These are phyloP conservation scores for Russula brevipes DNA, from an alignment of 768 basidiomycete genomes.

Conservation along the genomic window DNA sequence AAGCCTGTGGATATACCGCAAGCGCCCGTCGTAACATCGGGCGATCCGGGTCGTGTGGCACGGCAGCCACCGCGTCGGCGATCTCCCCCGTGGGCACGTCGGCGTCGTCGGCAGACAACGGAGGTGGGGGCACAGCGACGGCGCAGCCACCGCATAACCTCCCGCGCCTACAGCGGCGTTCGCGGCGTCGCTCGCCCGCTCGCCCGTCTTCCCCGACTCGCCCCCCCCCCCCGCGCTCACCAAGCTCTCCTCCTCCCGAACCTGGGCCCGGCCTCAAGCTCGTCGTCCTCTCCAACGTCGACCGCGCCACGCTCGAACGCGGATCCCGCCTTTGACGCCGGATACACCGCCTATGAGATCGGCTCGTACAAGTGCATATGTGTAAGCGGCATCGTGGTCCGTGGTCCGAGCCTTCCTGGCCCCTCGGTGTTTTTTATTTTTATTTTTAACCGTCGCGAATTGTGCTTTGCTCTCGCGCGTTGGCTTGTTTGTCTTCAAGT, in stretches of 20 bases:
- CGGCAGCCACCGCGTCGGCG: neutral
- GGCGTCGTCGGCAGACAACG: neutral
- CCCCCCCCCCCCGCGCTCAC: slow-evolving; percentile 54
- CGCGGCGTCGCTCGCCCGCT: slow-evolving; percentile 53
- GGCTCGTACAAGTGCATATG: slow-evolving; percentile 66
- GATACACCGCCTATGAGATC: slow-evolving; percentile 68
- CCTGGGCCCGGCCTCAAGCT: slow-evolving; percentile 50
- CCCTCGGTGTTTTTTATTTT: neutral
- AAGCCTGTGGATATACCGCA: neutral
- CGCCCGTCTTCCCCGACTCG: slow-evolving; percentile 67
- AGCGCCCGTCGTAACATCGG: neutral
- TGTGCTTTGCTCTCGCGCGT: too few relatives aligned
- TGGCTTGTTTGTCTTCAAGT: too few relatives aligned
- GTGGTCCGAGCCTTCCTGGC: too few relatives aligned
- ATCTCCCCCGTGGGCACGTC: neutral
- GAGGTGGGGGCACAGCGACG: too few relatives aligned
- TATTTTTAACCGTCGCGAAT: neutral
- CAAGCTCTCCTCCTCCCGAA: slow-evolving; percentile 38
- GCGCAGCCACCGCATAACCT: too few relatives aligned
- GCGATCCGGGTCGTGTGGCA: neutral
- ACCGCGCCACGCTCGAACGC: slow-evolving; percentile 44
- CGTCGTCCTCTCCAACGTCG: slow-evolving; percentile 72
- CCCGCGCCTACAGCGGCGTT: slow-evolving; percentile 42
- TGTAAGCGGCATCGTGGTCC: too few relatives aligned
- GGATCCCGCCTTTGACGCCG: slow-evolving; percentile 46